Evolutionary conservation across 352 stramenopile species (phyloP), one percentile per base, ranked within the genome.

Genomic region (Phytophthora sp.): DNA sequence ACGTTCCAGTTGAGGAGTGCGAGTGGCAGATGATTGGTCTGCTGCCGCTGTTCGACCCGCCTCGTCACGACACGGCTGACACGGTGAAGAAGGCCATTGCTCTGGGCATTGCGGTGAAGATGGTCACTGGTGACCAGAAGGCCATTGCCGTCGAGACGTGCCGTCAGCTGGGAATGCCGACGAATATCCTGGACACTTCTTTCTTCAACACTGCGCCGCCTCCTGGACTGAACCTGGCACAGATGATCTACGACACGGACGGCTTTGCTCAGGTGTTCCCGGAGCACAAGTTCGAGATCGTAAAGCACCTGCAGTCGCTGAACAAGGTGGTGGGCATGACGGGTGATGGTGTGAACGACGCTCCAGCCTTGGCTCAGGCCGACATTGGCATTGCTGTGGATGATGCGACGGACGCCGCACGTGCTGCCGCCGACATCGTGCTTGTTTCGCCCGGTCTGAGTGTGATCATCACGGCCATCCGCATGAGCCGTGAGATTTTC

Each of bases 61-160:
- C 96, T 52, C 89, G 96, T 47, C 82, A 92, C 61, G 95, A 98
- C 71, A 98, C 94, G 44, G 79, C 82, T 12, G 79, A 93, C 46
- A 98, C 96, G 5, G 97, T 98, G 66, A 82, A 94, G 63, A 88
- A 88, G 31, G 88, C 95, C 7, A 83, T 96, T 66, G 82, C 93
- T 65, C 79, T 95, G 15, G 96, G 96, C 46, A 93, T 99, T 51
- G 80, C 76, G 1, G 94, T 99, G 24, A 98, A 98, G 79, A 98
- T 98, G 94, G 90, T 99, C 36, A 99, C 96, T 26, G 96, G 96
- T 69, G 96, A 99, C 69, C 95, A 98, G 73, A 79, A 85, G 35
- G 79, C 90, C 31, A 98, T 98, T 71, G 95, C 93, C 39, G 80
- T 94, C 23, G 91, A 98, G 78, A 99, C 95, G 52, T 93, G 88